Base-by-base conservation (phyloP, 306 rosid genomes). In the Echinosophora koreensis region DNA sequence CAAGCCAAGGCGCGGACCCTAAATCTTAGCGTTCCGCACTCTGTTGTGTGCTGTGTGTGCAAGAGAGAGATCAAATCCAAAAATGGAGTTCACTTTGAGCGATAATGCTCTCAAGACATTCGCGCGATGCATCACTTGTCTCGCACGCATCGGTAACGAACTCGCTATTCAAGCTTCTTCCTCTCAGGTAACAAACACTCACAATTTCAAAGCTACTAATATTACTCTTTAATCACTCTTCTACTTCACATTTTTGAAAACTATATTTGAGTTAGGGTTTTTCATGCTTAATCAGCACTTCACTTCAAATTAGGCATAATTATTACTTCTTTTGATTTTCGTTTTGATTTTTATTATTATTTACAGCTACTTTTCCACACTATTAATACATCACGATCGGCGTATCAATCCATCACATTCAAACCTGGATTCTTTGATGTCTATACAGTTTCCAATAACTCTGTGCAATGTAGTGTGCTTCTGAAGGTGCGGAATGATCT, bases 61-160 rank as follows among this genome's bases (percentile, higher is more conserved):
- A 3, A 3, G 30, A 2, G 58, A 13, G 35, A 5, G 46, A 14
- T 5, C 42, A 46, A 46, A 46, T 10, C 12, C 0, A 27, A 56
- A 11, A 74, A 94, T 90, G 98, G 98, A 95, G 83, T 81, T 89
- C 7, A 74, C 84, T 27, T 62, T 90, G 39, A 88, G 95, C 77
- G 97, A 91, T 22, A 92, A 90, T 76, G 87, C 95, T 57, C 89
- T 92, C 13, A 92, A 88, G 85, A 89, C 91, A 82, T 89, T 92
- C 49, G 82, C 97, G n/a, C 92, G 97, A 57, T 88, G 95, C 80
- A 81, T 94, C 90, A 90, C 97, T 30, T 94, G 97, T 78, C 95
- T 94, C 67, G 88, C 98, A 13, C 95, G 98, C 1, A 76, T 94
- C 44, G 98, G 98, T 4, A 94, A 90, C 58, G 97, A 94, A 66